A percentile compares a stretch with the other conserved stretches of the same genome.
Conservation (phyloP, 2,329 filamentous ascomycete species). For the Trichoderma endophyticum region DNA sequence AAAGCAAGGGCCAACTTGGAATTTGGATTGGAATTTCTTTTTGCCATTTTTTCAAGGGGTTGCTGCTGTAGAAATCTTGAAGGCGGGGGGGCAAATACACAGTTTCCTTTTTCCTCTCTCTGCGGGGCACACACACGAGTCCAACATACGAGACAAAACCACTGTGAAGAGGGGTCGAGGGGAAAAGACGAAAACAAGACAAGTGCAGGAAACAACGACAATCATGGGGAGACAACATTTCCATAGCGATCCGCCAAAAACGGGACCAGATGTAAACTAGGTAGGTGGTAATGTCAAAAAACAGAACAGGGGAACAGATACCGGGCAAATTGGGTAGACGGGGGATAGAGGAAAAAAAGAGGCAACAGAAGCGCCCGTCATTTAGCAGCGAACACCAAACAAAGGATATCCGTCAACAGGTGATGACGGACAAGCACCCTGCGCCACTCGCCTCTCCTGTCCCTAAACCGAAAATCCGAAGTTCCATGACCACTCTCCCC, state of each 20-base stretch:
- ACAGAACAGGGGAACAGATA: constrained; percentile 13
- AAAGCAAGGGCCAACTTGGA: background rate
- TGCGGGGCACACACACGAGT: constrained; percentile 11
- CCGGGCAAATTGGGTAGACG: constrained; percentile 9
- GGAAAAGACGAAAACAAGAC: constrained; percentile 17
- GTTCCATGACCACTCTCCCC: constrained; percentile 37
- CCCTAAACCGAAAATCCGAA: constrained; percentile 26
- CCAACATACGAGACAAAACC: constrained; percentile 17
- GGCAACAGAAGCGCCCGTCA: constrained; percentile 16
- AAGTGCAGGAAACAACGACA: constrained; percentile 23
- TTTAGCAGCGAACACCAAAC: constrained; percentile 27
- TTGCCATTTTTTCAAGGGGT: constrained; percentile 19
- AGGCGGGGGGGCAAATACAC: constrained; percentile 10
- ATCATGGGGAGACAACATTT: constrained; percentile 30
- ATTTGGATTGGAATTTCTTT: constrained; percentile 19
- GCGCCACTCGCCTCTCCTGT: constrained; percentile 15
- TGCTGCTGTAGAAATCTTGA: constrained; percentile 8
- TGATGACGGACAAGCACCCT: constrained; percentile 11
- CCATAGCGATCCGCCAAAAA: constrained; percentile 29
- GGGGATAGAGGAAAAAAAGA: background rate
- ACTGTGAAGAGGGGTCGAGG: constrained; percentile 14
- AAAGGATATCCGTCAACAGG: constrained; percentile 13
- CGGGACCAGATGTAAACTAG: constrained; percentile 20
- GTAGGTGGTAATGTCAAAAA: constrained; percentile 18
- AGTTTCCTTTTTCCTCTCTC: constrained; percentile 12